Base-by-base conservation (phyloP, 345 rosid genomes). In the Syzygium oleosum region DNA sequence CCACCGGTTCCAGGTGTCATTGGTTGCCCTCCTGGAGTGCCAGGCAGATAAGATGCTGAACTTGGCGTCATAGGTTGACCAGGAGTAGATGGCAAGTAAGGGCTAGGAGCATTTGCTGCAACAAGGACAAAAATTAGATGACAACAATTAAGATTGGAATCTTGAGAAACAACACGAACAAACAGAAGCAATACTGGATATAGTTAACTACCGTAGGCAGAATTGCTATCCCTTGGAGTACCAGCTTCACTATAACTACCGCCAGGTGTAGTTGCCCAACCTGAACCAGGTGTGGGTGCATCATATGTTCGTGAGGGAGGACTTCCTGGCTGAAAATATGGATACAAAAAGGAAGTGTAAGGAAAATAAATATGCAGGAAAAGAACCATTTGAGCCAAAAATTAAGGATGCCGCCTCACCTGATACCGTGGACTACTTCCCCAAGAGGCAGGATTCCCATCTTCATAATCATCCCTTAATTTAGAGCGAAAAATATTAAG, bases 11-110 rank as follows among this genome's bases (percentile, higher is more conserved):
- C 96, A n/a, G 99, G 99, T 31, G 99, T 98, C 99, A 98, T 98
- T 65, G 98, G 99, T 89, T 98, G 99, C 87, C 99, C 99, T 58
- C 99, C 99, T 63, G 99, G 99, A 88, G 99, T 98, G 56, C 98
- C 98, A 63, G 99, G 99, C 86, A 96, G 92, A 91, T 93, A 98
- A 19, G 95, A 90, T 55, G 93, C 90, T 19, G 98, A 95, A 85
- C 94, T 93, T 14, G 99, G 99, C 31, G 99, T 96, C 98, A 95
- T 95, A 22, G 99, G 99, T 87, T 95, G 98, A 55, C 97, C 95
- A 85, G 98, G 99, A 84, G 98, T 98, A 52, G 98, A 98, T 54
- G 99, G 99, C 89, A 96, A 89, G 90, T 98, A 96, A 34, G 98
- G 99, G 88, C 98, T 96, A 51, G 99, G 97, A 87, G 97, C 99